Evolutionary conservation across 495 filamentous ascomycete genomes (phyloP).

Genomic region (Aspergillus nanangensis): DNA sequence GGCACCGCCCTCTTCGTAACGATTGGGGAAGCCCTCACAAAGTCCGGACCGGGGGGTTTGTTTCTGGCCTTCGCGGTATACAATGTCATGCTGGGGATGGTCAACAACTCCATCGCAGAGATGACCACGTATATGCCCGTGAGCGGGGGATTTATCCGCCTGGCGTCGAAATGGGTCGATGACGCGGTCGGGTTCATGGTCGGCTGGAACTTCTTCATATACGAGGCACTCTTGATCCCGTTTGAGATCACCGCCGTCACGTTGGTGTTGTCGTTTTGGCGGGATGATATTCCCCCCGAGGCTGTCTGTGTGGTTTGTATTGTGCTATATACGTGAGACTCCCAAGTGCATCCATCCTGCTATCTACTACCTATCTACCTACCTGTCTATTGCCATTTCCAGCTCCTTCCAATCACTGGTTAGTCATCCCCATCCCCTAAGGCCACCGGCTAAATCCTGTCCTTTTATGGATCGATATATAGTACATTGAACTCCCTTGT

Average conservation of each 20-base stretch:
- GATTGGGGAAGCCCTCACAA: slow-evolving; percentile 7
- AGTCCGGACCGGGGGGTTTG: not conserved
- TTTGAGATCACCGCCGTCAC: slow-evolving; percentile 70
- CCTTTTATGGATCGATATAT: too few species aligned
- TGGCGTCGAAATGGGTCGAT: slow-evolving; percentile 46
- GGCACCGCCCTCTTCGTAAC: slow-evolving; percentile 29
- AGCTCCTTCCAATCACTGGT: too few species aligned
- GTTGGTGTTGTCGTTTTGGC: slow-evolving; percentile 65
- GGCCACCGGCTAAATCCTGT: too few species aligned
- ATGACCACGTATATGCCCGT: slow-evolving; percentile 50
- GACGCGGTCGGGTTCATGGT: slow-evolving; percentile 48
- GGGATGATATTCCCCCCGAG: slow-evolving; percentile 55
- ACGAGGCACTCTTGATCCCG: slow-evolving; percentile 60
- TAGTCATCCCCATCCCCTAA: too few species aligned
- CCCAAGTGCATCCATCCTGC: not conserved
- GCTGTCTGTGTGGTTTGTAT: slow-evolving; percentile 55
- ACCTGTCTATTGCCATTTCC: not conserved
- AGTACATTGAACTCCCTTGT: slow-evolving; percentile 31
- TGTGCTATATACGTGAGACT: slow-evolving; percentile 24
- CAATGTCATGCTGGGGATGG: slow-evolving; percentile 23
- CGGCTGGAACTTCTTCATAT: slow-evolving; percentile 60
- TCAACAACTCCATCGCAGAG: slow-evolving; percentile 37
- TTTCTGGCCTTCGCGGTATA: slow-evolving; percentile 16
- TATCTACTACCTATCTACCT: too few species aligned
- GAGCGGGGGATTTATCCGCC: slow-evolving; percentile 42